Base-by-base conservation (phyloP, 768 basidiomycete species). In the Rhodotorula graminis region DNA sequence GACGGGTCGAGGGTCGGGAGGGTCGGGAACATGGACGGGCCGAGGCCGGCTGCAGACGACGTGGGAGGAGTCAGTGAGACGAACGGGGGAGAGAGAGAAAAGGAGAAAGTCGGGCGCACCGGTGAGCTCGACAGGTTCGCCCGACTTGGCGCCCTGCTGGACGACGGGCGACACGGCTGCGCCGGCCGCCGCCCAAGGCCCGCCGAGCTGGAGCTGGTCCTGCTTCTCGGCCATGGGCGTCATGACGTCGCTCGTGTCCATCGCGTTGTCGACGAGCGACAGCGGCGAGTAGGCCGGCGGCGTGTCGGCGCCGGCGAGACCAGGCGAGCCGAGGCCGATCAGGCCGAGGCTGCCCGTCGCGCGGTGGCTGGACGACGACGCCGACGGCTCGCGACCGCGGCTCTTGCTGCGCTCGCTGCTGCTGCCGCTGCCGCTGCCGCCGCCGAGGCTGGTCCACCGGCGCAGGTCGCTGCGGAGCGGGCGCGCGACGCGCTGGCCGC, bases 401-500 rank as follows among this genome's bases (percentile, higher is more conserved):
- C 50, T 87, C 46, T 86, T 84, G 50, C 84, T 84, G 68, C 82
- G 82, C 49, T 86, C 87, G 80, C 91, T 83, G 6, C 89, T 86
- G 75, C 87, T 84, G 76, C 89, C 89, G 40, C 91, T 25, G 14
- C 29, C 29, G 19, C 56, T 40, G 10, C 31, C 57, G 21, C 57
- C 15, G 31, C 57, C 33, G 57, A 58, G 57, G 21, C 57, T 33
- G 29, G 55, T 56, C 16, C 55, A 33, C 37, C 40, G 18, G 33
- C 53, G 40, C 21, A 55, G 37, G 37, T 67, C 66, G 58, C 31
- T 47, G 37, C 58, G 6, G 40, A 68, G 70, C 52, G 55, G 70
- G 6, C 70, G 29, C 12, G 52, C 49, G 50, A 69, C 61, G 50
- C 68, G 63, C 56, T 65, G 61, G 10, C 65, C 61, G 15, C 68